Base-by-base conservation (phyloP, 2,329 filamentous ascomycete species). In the Xylaria sp. region DNA sequence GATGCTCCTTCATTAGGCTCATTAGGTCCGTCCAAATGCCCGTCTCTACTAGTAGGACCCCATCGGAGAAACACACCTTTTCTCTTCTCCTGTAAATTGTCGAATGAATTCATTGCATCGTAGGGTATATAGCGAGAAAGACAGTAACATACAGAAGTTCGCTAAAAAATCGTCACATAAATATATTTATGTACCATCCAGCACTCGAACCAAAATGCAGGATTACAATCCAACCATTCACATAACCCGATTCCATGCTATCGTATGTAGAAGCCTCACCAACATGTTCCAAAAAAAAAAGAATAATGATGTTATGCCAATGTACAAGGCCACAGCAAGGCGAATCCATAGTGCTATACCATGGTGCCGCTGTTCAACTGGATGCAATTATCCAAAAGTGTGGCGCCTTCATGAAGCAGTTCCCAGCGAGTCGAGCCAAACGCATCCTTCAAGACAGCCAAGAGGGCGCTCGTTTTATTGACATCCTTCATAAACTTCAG, bases 341-440 rank as follows among this genome's bases (percentile, higher is more conserved):
- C 48, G 12, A 25, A n/a, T 10, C 18, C 48, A 37, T n/a, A 18
- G 72, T 20, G 57, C 57, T 71, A 71, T 59, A 75, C 62, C 52
- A 66, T 74, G 44, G 61, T 66, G 32, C 77, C 77, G 41, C 79
- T 77, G 69, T 86, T 86, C 23, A 86, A 79, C 70, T 89, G 85
- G 72, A 97, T 92, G 79, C 94, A 97, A 78, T 94, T 96, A 65
- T 86, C 90, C 77, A 98, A 80, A 70, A 97, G 82, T 25, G 89
- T 91, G 39, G 92, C 92, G 44, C 94, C 95, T 81, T 98, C 96
- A 66, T 96, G 91, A 71, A 98, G 84, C 64, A 98, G 82, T 83
- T 98, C 94, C 95, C 95, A 98, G 58, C 94, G 87, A 39, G 94
- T 94, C 75, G 91, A 90, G 73, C 87, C 85, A 78, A 98, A 98